Conservation (phyloP, 257 asterid species). For the Solanum ossicruentum region DNA sequence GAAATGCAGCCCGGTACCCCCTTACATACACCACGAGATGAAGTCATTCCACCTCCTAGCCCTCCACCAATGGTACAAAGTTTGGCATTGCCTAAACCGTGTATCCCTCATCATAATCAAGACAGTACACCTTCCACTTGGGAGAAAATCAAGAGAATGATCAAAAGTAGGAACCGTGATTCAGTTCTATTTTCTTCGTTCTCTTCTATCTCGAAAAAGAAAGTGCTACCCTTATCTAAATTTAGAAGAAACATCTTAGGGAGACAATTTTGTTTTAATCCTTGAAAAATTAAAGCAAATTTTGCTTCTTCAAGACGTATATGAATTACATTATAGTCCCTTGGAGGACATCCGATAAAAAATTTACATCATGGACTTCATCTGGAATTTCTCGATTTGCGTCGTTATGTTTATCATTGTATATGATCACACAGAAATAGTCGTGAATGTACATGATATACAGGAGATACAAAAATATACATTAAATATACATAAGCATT, state of each 20-base stretch:
- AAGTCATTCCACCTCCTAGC: conserved; percentile 20
- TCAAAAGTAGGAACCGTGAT: not conserved
- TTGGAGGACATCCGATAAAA: too few relatives aligned
- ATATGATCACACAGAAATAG: too few relatives aligned
- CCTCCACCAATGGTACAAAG: conserved; percentile 27
- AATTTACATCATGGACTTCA: not conserved
- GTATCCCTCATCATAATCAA: not conserved
- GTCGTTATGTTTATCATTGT: too few relatives aligned
- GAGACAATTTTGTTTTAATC: conserved; percentile 7
- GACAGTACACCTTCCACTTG: not conserved
- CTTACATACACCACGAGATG: conserved; percentile 2
- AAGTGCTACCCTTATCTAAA: not conserved
- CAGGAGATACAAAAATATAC: too few relatives aligned
- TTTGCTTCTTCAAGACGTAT: not conserved
- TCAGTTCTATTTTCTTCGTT: not conserved
- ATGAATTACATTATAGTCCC: not conserved
- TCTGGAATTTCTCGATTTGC: not conserved
- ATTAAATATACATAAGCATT: too few relatives aligned
- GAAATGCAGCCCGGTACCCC: conserved; percentile 31
- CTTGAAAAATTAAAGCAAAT: not conserved
- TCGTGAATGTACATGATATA: too few relatives aligned
- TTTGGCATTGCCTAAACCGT: not conserved
- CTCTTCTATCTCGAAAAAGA: not conserved
- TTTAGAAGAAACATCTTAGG: not conserved
- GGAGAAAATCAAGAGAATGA: conserved; percentile 1